Evolutionary conservation across 2,329 filamentous ascomycete species (phyloP), one percentile per base, ranked within the genome.

Genomic region (Xylaria sp.): DNA sequence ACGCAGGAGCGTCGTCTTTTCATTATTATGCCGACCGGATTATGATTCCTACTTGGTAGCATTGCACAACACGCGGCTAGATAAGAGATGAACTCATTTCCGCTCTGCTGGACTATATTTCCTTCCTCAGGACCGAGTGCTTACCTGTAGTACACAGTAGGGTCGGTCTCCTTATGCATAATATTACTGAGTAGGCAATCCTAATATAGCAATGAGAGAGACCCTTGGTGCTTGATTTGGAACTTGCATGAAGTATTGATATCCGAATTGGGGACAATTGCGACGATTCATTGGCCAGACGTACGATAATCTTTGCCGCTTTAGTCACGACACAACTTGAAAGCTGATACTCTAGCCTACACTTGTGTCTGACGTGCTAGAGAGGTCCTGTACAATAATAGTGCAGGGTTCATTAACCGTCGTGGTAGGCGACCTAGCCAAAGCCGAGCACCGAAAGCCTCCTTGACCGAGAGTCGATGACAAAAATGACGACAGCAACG

Each of bases 201-300:
- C n/a, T n/a, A n/a, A 11, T 50, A 19, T 49, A n/a, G 17, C 12
- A 23, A 12, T 17, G 33, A 11, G 37, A 51, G 47, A 37, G 49
- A 25, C 19, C 49, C 21, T 17, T 37, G n/a, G 50, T 54, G 35
- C 42, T 40, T 61, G 35, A 40, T 64, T 55, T 28, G 52, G 51
- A 43, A 61, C 33, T 23, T 62, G 63, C 59, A 65, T 59, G 45
- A 59, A 49, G 46, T 55, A 50, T 54, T 43, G 38, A 43, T 53
- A 17, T 52, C 62, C 54, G 45, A 43, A 58, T 61, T 58, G 33
- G 58, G 54, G 7, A 45, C 15, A 25, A 49, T 3, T 1, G 15
- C 46, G 21, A 14, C 1, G 6, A n/a, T 12, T 55, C 28, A 63
- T 65, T 65, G 60, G 63, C n/a, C 19, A 19, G 21, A 11, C 7